phyloP scores from a whole-genome alignment of 768 basidiomycete genomes.

The Lyophyllum atratum region DNA sequence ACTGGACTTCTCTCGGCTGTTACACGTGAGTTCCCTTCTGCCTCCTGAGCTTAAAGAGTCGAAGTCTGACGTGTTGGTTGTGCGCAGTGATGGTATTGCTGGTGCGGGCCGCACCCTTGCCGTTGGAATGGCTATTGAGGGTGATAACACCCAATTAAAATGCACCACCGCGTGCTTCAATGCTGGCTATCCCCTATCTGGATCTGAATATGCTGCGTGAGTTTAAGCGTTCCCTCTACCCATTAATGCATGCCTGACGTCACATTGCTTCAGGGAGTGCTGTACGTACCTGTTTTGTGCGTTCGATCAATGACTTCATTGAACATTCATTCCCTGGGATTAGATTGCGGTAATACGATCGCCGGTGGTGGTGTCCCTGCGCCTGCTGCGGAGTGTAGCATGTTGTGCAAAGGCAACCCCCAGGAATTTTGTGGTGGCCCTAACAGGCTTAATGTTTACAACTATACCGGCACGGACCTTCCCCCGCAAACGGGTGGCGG shows the following conservation, averaged over 20 bases:
- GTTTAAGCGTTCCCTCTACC: constrained; percentile 29
- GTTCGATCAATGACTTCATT: background rate
- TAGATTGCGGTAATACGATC: constrained; percentile 54
- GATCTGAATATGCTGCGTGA: constrained; percentile 40
- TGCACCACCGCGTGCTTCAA: constrained; percentile 66
- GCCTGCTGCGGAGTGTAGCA: constrained; percentile 58
- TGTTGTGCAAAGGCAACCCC: constrained; percentile 63
- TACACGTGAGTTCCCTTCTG: constrained; percentile 50
- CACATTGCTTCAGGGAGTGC: constrained; percentile 48
- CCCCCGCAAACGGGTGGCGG: constrained; percentile 39
- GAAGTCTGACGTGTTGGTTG: constrained; percentile 38
- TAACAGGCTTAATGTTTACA: constrained; percentile 64
- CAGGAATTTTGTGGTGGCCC: constrained; percentile 77
- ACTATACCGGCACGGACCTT: constrained; percentile 62
- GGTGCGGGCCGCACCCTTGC: constrained; percentile 44
- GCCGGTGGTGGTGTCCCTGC: constrained; percentile 48
- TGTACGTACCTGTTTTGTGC: constrained; percentile 39
- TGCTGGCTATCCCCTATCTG: constrained; percentile 42
- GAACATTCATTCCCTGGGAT: background rate
- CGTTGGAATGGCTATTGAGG: constrained; percentile 34
- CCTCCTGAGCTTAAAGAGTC: constrained; percentile 27
- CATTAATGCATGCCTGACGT: background rate
- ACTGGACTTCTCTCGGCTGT: constrained; percentile 76
- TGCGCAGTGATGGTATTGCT: constrained; percentile 43
- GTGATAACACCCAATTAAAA: constrained; percentile 50